Evolutionary conservation across 2,329 filamentous ascomycete species (phyloP), one percentile per base, ranked within the genome.

Genomic region (Colletotrichum aenigma): DNA sequence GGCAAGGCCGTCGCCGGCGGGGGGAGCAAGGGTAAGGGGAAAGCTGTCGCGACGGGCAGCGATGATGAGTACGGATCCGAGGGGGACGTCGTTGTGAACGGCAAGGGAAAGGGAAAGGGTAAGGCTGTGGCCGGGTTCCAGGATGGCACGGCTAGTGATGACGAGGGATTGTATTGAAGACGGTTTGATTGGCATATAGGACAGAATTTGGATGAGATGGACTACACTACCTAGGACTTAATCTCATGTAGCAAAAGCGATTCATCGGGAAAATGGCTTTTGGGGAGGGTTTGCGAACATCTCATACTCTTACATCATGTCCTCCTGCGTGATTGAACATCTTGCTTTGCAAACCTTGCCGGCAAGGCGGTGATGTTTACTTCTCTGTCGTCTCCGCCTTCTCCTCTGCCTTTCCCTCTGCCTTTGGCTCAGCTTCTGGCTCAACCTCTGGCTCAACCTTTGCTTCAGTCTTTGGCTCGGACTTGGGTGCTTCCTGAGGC

Each of bases 151-250:
- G 89, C 86, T 21, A 90, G 88, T 77, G 91, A 89, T 75, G 90
- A 92, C 67, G 90, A 92, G 64, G 89, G 86, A 12, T 78, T 92
- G 80, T 92, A 92, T 70, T 91, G 84, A 82, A 52, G 43, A 26
- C 26, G 43, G 26, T 21, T 52, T 24, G 43, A 13, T 13, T 52
- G 43, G n/a, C 43, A 52, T 24, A 52, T 52, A 38, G 52, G 32
- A 68, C 10, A 30, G 8, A 60, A 18, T 68, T 70, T 52, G 56
- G 36, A 70, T 52, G 56, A 60, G 24, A 24, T 21, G 7, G 43
- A 52, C 38, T 43, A 43, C 38, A 52, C 43, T 52, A 52, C 43
- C 43, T 24, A 52, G n/a, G 43, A 52, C 43, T 56, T 62, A 62
- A 24, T 48, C 56, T 30, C 58, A 62, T 34, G 28, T 70, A 70